Base-by-base conservation (phyloP, 2,329 filamentous ascomycete genomes). In the Colletotrichum coccodes region DNA sequence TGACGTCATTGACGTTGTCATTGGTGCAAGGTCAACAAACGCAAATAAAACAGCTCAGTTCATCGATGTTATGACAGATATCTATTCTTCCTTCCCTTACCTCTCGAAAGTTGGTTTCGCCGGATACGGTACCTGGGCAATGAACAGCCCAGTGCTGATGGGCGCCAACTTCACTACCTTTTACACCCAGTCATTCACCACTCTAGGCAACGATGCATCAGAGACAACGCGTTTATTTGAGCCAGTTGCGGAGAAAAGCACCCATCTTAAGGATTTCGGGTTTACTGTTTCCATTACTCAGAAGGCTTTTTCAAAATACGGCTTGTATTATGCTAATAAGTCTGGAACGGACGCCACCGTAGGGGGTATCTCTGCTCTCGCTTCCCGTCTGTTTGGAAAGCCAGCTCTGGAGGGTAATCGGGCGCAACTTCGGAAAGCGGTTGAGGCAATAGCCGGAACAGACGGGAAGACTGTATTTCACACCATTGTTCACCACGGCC, bases 1-100 rank as follows among this genome's bases (percentile, higher is more conserved):
- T 4, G 79, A 81, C 1, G 85, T 82, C 1, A 79, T 83, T 1
- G 82, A 79, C 6, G 73, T 89, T 4, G 77, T 76, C 0, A 84
- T 87, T 21, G 49, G 47, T 32, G 40, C 38, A 1, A 12, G 11
- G 4, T 54, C 53, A n/a, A 65, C 74, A 14, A 72, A 68, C 8
- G 58, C 70, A 8, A 71, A 72, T 4, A 64, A 5, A 6, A 36
- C 62, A 16, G 18, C 62, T 11, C 38, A 14, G 12, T 60, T 60
- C 47, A 16, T 65, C 9, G 54, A 65, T 14, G 18, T 36, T 14
- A 47, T 65, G 54, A 65, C 62, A 2, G 47, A 65, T 11, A 38
- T 60, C 0, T 60, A 65, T 30, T 44, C 54, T 2, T 53, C 38
- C 1, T 60, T 28, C 3, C 62, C 62, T 18, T 65, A 65, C 16